Conservation (phyloP, 371 early-diverging fungal species). For the Lichtheimia ornata region DNA sequence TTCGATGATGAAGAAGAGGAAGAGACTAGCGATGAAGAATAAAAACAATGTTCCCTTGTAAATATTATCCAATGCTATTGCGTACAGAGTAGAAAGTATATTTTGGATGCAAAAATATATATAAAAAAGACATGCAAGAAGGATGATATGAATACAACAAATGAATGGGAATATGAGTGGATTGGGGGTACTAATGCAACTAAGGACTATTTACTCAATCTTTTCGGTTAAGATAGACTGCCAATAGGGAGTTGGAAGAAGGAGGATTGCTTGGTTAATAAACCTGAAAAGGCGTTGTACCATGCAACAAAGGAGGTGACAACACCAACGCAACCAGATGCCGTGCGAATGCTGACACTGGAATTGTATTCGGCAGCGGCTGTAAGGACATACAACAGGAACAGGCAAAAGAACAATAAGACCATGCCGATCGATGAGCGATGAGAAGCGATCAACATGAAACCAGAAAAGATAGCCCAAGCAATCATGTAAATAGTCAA, state of each 20-base stretch:
- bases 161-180: neutral
- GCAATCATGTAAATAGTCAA: slow-evolving; percentile 69
- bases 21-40: neutral
- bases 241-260: slow-evolving; percentile 62
- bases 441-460: slow-evolving; percentile 70
- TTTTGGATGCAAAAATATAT: neutral
- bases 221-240: neutral
- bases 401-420: slow-evolving; percentile 63
- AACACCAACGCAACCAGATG: slow-evolving; percentile 71
- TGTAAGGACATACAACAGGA: slow-evolving; percentile 66
- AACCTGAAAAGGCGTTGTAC: slow-evolving; percentile 72
- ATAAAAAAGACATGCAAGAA: neutral
- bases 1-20: neutral
- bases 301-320: slow-evolving; percentile 71
- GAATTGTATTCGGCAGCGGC: slow-evolving; percentile 47
- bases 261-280: slow-evolving; percentile 60
- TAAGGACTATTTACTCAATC: neutral
- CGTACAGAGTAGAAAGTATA: neutral
- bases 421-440: slow-evolving; percentile 65
- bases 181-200: neutral
- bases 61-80: neutral
- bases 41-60: slow-evolving; percentile 3
- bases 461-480: slow-evolving; percentile 71
- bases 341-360: slow-evolving; percentile 34
- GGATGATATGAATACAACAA: slow-evolving; percentile 4